A percentile compares a stretch with the other conserved stretches of the same genome.
Evolutionary conservation across 331 rosid genomes (phyloP).

Genomic region (Ulmus americana): DNA sequence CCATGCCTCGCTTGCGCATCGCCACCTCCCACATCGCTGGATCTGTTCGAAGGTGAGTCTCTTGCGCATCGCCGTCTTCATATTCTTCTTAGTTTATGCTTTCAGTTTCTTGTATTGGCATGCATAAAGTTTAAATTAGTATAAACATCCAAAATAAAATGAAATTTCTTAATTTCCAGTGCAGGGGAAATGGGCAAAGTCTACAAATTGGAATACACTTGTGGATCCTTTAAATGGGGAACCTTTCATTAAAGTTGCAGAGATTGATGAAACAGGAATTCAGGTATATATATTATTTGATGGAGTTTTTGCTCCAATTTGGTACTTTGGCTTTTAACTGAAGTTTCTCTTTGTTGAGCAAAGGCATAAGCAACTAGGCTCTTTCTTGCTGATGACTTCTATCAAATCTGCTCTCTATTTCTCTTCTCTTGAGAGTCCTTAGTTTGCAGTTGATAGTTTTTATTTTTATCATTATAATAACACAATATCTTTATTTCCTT

Average conservation of each 20-base stretch:
- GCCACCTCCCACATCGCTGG: no score
- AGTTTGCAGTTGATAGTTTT: not conserved
- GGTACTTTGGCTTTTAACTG: constrained; percentile 8
- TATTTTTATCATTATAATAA: constrained; percentile 1
- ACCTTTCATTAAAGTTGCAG: constrained; percentile 78
- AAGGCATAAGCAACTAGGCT: not conserved
- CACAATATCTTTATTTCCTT: not conserved
- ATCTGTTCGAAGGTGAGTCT: no score
- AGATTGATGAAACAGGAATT: constrained; percentile 68
- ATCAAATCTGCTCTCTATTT: not conserved
- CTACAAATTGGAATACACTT: constrained; percentile 58
- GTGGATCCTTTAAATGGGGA: constrained; percentile 95
- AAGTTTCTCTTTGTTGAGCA: not conserved
- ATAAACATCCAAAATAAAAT: not conserved
- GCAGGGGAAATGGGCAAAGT: constrained; percentile 80
- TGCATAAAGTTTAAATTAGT: not conserved
- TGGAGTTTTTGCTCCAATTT: constrained; percentile 2
- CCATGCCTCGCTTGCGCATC: no score
- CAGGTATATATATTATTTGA: constrained; percentile 40
- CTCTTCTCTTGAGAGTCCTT: not conserved
- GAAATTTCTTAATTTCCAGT: constrained; percentile 44
- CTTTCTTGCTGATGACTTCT: not conserved
- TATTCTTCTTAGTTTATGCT: not conserved
- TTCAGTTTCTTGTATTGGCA: not conserved
- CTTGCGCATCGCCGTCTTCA: no score